phyloP scores from a whole-genome alignment of 1,139 yeast genomes.

The Lodderomyces orthopsilosis region DNA sequence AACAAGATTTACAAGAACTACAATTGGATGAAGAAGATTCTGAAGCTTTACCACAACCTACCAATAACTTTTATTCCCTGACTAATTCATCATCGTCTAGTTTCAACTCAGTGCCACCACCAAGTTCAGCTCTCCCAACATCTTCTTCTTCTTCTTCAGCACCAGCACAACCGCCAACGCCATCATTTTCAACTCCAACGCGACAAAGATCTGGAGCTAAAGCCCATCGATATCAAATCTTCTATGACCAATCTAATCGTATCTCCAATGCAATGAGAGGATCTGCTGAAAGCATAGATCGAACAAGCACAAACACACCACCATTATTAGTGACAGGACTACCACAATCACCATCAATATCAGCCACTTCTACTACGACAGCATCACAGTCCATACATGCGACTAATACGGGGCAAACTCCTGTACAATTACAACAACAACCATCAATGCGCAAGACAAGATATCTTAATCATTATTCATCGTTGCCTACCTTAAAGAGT shows the following conservation, averaged over 20 bases:
- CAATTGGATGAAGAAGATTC: constrained; percentile 17
- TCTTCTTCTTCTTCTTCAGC: constrained; percentile 21
- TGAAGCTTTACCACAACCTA: constrained; percentile 18
- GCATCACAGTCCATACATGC: neutral
- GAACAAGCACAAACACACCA: constrained; percentile 24
- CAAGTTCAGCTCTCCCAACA: constrained; percentile 26
- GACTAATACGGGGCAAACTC: neutral
- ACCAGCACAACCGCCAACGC: constrained; percentile 12
- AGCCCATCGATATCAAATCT: constrained; percentile 49
- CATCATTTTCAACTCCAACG: constrained; percentile 14
- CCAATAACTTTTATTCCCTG: constrained; percentile 23
- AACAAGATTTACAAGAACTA: constrained; percentile 18
- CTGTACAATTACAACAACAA: neutral
- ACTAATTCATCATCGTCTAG: constrained; percentile 39
- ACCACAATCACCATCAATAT: constrained; percentile 2
- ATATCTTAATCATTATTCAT: constrained; percentile 38
- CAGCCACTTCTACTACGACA: neutral
- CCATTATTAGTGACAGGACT: constrained; percentile 6
- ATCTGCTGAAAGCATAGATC: constrained; percentile 33
- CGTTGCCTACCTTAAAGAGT: constrained; percentile 35
- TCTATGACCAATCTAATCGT: constrained; percentile 47
- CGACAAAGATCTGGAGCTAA: constrained; percentile 43
- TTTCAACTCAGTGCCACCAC: constrained; percentile 31
- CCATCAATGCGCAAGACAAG: constrained; percentile 2
- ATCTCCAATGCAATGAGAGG: constrained; percentile 46